Percentiles rank a stretch among this genome's conserved stretches.
phyloP scores from a whole-genome alignment of 352 stramenopile species.

The Globisporangium orthogonon region DNA sequence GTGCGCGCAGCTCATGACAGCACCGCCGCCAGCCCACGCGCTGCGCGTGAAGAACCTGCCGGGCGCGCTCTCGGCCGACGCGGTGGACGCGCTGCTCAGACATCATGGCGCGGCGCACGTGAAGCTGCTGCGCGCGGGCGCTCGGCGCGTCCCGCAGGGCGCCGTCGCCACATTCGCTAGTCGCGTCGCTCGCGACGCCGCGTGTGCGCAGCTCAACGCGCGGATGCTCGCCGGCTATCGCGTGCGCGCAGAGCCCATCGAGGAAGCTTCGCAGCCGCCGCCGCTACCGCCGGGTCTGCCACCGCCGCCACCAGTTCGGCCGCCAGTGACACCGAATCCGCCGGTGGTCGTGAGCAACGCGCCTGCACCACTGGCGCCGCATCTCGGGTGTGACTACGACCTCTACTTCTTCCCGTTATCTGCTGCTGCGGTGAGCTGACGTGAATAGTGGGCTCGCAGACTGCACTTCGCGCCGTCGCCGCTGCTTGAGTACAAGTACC shows the following conservation, averaged over 20 bases:
- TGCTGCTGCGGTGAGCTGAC: background rate
- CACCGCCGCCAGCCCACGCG: background rate
- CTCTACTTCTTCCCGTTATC: too few relatives aligned
- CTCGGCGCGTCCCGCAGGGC: constrained; percentile 23
- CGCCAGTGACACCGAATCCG: background rate
- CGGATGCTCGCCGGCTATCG: constrained; percentile 52
- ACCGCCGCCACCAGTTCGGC: constrained; percentile 13
- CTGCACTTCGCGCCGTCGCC: constrained; percentile 83
- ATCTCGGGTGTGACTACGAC: constrained; percentile 44
- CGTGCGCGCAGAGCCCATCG: constrained; percentile 17
- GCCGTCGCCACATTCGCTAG: constrained; percentile 43
- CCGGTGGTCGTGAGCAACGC: background rate
- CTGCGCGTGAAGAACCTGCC: constrained; percentile 63
- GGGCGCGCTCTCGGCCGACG: constrained; percentile 39
- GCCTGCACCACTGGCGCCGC: constrained; percentile 52
- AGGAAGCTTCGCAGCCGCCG: constrained; percentile 7
- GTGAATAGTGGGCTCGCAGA: constrained; percentile 16
- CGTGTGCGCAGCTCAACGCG: constrained; percentile 30
- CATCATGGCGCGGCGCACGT: constrained; percentile 54
- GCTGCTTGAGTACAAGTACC: constrained; percentile 86
- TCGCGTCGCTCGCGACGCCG: constrained; percentile 23
- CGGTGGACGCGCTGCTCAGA: constrained; percentile 45
- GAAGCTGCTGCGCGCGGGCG: constrained; percentile 26
- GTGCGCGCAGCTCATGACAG: too few relatives aligned
- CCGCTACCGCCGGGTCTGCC: constrained; percentile 26